Evolutionary conservation across 1,284 basidiomycete species (phyloP).

Genomic region (Rhodotorula glutinis): DNA sequence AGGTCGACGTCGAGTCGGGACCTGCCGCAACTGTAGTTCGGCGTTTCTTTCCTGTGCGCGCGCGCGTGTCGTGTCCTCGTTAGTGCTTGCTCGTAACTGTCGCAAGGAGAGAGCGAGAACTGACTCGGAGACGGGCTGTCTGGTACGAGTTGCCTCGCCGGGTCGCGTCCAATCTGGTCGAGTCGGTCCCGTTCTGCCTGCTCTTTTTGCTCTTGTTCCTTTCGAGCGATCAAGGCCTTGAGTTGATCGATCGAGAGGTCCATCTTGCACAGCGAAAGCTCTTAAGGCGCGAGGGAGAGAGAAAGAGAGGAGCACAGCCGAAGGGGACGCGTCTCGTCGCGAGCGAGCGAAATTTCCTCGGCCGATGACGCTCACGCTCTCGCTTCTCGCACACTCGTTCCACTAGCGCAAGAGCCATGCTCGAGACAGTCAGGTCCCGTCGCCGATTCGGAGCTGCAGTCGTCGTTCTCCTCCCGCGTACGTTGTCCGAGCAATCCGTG

Average conservation of each 20-base stretch:
- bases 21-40: background rate
- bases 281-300: no score
- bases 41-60: conserved; percentile 24
- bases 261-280: no score
- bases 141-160: conserved; percentile 15
- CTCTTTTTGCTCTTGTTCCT: background rate
- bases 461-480: conserved; percentile 27
- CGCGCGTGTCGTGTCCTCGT: no score
- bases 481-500: conserved; percentile 1
- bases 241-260: background rate
- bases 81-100: no score
- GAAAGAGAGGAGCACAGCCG: background rate
- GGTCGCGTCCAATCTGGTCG: background rate
- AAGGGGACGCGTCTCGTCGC: background rate
- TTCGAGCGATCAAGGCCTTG: background rate
- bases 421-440: conserved; percentile 24
- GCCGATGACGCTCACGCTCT: background rate
- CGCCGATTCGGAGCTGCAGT: conserved; percentile 25
- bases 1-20: background rate
- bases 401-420: conserved; percentile 8
- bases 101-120: background rate
- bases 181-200: background rate
- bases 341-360: background rate
- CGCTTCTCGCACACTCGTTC: no score
- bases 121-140: conserved; percentile 25